Percentiles rank a stretch among this genome's conserved stretches.
Evolutionary conservation across 106 monocot species (phyloP).

Genomic region (Ottelia alismoides): DNA sequence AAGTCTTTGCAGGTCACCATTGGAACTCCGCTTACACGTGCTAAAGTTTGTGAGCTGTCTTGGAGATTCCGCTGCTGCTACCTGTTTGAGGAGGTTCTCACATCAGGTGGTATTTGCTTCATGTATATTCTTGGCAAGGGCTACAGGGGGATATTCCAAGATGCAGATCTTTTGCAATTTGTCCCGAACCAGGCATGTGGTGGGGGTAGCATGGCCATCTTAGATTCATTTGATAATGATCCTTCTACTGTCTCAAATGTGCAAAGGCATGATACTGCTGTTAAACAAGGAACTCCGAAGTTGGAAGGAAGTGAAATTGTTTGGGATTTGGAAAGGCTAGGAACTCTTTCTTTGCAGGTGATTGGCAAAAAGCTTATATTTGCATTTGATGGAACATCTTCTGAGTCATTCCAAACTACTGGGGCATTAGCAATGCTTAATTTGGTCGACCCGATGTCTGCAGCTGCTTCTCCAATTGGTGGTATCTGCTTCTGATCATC

Average conservation of each 20-base stretch:
- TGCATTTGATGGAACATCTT: slow-evolving; percentile 90
- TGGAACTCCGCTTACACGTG: slow-evolving; percentile 50
- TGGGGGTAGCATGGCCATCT: slow-evolving; percentile 86
- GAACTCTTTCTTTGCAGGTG: slow-evolving; percentile 60
- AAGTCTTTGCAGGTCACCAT: slow-evolving; percentile 84
- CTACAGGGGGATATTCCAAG: slow-evolving; percentile 94
- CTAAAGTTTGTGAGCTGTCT: slow-evolving; percentile 55
- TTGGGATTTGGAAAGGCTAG: slow-evolving; percentile 86
- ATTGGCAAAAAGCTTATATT: slow-evolving; percentile 95
- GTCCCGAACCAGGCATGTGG: slow-evolving; percentile 93
- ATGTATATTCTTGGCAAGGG: slow-evolving; percentile 95
- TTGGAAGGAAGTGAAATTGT: slow-evolving; percentile 75
- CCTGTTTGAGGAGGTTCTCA: slow-evolving; percentile 96
- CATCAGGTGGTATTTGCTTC: slow-evolving; percentile 79
- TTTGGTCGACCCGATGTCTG: slow-evolving; percentile 88
- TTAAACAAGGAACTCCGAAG: slow-evolving; percentile 49
- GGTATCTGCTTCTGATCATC: slow-evolving; percentile 30
- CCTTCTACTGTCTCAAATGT: slow-evolving; percentile 31
- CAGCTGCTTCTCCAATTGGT: slow-evolving; percentile 97
- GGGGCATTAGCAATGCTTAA: slow-evolving; percentile 83
- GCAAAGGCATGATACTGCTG: slow-evolving; percentile 53
- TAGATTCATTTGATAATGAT: slow-evolving; percentile 84
- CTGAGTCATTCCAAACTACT: slow-evolving; percentile 76
- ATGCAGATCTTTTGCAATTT: slow-evolving; percentile 86
- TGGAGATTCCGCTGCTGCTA: slow-evolving; percentile 88